Conservation (phyloP, 805 yeast species). For the Ogataea ganodermae region DNA sequence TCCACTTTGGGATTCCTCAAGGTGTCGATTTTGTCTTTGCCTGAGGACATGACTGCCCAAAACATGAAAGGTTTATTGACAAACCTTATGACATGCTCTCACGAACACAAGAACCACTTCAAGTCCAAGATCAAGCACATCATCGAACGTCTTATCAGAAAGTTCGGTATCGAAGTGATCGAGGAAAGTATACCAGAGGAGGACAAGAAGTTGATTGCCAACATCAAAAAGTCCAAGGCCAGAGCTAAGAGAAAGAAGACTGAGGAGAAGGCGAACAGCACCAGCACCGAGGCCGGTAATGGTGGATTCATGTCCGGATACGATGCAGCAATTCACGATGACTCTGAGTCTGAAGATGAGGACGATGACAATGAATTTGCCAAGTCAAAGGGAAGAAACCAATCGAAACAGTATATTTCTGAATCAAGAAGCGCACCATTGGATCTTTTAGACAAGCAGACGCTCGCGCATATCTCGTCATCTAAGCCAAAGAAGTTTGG, state of each 20-base stretch:
- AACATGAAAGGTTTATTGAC: slow-evolving; percentile 66
- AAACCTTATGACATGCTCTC: slow-evolving; percentile 87
- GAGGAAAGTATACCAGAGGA: slow-evolving; percentile 87
- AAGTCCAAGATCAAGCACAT: slow-evolving; percentile 91
- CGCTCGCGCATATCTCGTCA: slow-evolving; percentile 86
- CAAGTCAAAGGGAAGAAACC: slow-evolving; percentile 21
- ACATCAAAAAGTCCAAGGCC: slow-evolving; percentile 82
- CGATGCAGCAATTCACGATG: slow-evolving; percentile 87
- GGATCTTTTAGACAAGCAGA: slow-evolving; percentile 82
- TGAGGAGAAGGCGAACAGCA: slow-evolving; percentile 31
- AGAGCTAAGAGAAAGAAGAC: slow-evolving; percentile 76
- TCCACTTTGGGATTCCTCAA: slow-evolving; percentile 93
- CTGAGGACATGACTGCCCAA: slow-evolving; percentile 70
- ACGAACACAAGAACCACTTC: slow-evolving; percentile 94
- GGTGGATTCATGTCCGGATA: slow-evolving; percentile 75
- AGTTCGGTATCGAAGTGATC: slow-evolving; percentile 86
- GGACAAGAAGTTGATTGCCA: slow-evolving; percentile 77
- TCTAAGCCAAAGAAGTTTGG: slow-evolving; percentile 70
- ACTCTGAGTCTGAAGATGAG: slow-evolving; percentile 60
- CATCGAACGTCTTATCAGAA: slow-evolving; percentile 84
- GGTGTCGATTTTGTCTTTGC: slow-evolving; percentile 80
- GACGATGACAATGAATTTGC: slow-evolving; percentile 42
- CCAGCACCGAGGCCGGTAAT: slow-evolving; percentile 23
- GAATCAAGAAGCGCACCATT: slow-evolving; percentile 76
- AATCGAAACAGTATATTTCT: slow-evolving; percentile 65